phyloP scores from a whole-genome alignment of 1,284 basidiomycete species.

The Exobasidium rhododendri region DNA sequence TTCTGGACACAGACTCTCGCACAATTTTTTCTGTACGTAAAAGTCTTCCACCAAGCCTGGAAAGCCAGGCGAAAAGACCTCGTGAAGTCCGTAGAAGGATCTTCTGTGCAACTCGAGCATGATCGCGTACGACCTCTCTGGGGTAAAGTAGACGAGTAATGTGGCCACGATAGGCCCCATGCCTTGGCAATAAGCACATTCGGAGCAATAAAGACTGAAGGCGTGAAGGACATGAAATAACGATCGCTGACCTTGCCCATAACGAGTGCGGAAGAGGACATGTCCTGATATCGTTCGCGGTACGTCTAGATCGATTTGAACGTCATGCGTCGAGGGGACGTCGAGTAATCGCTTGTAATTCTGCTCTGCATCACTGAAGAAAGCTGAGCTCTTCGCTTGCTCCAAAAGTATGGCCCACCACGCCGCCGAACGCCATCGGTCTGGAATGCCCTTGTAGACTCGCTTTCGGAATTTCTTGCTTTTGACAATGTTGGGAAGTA shows the following conservation, averaged over 20 bases:
- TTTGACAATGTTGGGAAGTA: constrained; percentile 2
- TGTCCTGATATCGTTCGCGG: constrained; percentile 94
- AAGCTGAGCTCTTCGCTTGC: not conserved
- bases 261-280: constrained; percentile 88
- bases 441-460: constrained; percentile 92
- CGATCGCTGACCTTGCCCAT: constrained; percentile 67
- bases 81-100: constrained; percentile 78
- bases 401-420: constrained; percentile 70
- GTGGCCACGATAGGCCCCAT: constrained; percentile 98
- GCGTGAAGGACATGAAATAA: constrained; percentile 89
- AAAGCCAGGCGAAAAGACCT: constrained; percentile 88
- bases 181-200: constrained; percentile 97
- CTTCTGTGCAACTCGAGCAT: constrained; percentile 66
- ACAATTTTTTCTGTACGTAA: constrained; percentile 85
- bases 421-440: constrained; percentile 86
- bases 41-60: constrained; percentile 91
- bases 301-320: constrained; percentile 97
- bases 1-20: constrained; percentile 77
- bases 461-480: constrained; percentile 62
- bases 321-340: constrained; percentile 75
- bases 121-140: constrained; percentile 71
- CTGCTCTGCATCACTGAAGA: not conserved
- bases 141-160: constrained; percentile 77
- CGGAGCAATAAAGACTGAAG: constrained; percentile 76
- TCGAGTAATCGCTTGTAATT: constrained; percentile 5